Conservation (phyloP, 2,329 filamentous ascomycete species). For the Hymenoscyphus fraxineus region DNA sequence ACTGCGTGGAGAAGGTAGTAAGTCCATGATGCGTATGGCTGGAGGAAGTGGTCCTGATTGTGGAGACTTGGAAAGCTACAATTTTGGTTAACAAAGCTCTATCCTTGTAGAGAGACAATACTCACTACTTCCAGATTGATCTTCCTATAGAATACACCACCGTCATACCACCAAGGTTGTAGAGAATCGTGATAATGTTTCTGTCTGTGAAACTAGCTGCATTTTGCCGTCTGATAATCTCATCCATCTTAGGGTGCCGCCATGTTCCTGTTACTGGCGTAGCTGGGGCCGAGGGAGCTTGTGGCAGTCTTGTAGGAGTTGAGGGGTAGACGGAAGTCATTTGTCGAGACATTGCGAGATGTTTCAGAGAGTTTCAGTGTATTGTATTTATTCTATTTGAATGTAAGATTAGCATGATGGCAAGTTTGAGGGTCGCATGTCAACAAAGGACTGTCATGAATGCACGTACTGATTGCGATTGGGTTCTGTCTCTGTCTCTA, state of each 20-base stretch:
- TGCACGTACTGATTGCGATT: not conserved
- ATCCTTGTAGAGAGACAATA: not conserved
- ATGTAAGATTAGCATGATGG: not conserved
- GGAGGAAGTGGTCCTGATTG: conserved; percentile 18
- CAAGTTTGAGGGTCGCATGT: conserved; percentile 9
- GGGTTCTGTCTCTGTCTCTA: not conserved
- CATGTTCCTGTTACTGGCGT: conserved; percentile 64
- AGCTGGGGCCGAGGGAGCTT: conserved; percentile 19
- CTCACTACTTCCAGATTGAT: conserved; percentile 31
- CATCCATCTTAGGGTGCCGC: conserved; percentile 83
- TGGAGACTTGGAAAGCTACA: conserved; percentile 32
- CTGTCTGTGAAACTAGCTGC: conserved; percentile 73
- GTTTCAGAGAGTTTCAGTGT: no score
- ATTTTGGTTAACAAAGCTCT: conserved; percentile 12
- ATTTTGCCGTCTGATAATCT: conserved; percentile 79
- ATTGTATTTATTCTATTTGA: not conserved
- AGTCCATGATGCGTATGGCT: conserved; percentile 30
- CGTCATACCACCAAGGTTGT: conserved; percentile 59
- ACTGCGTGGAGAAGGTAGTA: conserved; percentile 51
- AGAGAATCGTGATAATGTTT: conserved; percentile 66
- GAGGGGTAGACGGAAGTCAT: conserved; percentile 26
- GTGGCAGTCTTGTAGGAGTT: conserved; percentile 22
- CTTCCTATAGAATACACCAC: conserved; percentile 44
- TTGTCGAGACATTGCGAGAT: conserved; percentile 6
- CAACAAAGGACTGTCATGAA: conserved; percentile 15